Conservation (phyloP, 768 basidiomycete genomes). For the Tricholoma sp. region DNA sequence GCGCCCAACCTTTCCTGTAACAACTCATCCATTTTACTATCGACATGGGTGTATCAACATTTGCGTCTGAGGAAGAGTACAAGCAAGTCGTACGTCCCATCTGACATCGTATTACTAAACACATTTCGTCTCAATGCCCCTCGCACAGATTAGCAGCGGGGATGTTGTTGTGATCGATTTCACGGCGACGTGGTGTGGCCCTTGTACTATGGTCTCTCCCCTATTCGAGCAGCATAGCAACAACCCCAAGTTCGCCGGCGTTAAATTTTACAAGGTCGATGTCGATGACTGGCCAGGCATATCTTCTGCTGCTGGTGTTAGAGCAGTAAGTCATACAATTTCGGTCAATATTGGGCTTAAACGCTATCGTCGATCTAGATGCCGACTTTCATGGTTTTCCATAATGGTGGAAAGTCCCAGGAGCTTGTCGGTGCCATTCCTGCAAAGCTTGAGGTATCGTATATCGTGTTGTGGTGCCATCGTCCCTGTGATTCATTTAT, state of each 20-base stretch:
- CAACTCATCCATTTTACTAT: too few relatives aligned
- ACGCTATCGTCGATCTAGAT: constrained; percentile 22
- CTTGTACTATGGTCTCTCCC: constrained; percentile 62
- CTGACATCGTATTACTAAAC: neutral
- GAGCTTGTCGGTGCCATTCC: constrained; percentile 37
- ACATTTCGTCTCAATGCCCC: neutral
- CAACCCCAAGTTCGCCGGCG: constrained; percentile 20
- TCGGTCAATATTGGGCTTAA: neutral
- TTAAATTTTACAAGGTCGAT: constrained; percentile 71
- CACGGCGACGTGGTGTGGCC: constrained; percentile 76
- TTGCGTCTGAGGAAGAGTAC: constrained; percentile 35
- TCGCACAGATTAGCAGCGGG: constrained; percentile 38
- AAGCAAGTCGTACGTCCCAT: constrained; percentile 36
- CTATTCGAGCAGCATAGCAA: constrained; percentile 54
- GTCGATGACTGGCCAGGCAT: constrained; percentile 56
- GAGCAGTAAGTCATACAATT: constrained; percentile 43
- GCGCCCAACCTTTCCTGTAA: too few relatives aligned
- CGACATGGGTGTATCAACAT: constrained; percentile 35
- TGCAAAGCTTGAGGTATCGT: constrained; percentile 22
- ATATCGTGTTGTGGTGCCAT: neutral
- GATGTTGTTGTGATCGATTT: constrained; percentile 59
- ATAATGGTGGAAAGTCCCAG: constrained; percentile 22
- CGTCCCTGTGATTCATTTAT: neutral
- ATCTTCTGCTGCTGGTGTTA: constrained; percentile 52
- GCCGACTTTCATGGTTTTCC: constrained; percentile 27